These are phyloP conservation scores for Chlamydomonas eustigma DNA, from an alignment of 139 green algal species.

Conservation along the genomic window DNA sequence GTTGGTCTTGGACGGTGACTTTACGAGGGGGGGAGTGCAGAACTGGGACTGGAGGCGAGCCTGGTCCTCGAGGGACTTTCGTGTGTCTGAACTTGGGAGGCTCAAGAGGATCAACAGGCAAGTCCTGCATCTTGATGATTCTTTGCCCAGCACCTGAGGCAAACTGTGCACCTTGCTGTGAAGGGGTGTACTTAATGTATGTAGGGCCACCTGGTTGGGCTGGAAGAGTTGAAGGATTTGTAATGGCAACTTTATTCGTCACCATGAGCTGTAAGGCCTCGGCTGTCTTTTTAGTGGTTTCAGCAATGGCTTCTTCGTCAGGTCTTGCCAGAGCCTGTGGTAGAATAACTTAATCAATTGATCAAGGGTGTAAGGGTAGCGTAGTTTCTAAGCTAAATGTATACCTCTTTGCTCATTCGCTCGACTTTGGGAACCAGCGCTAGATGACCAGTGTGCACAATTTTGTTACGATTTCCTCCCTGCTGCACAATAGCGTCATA, in stretches of 20 bases:
- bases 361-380: too few relatives aligned
- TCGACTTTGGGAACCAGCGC: conserved; percentile 88
- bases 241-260: conserved; percentile 65
- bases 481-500: conserved; percentile 87
- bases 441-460: conserved; percentile 65
- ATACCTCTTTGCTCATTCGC: conserved; percentile 52
- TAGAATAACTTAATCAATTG: too few relatives aligned
- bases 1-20: conserved; percentile 83
- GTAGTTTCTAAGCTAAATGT: too few relatives aligned
- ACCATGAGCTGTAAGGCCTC: conserved; percentile 71
- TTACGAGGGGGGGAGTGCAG: conserved; percentile 92
- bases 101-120: conserved; percentile 93
- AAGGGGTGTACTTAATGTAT: conserved; percentile 87
- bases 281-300: conserved; percentile 62
- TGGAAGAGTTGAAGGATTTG: conserved; percentile 74
- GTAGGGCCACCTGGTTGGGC: conserved; percentile 43
- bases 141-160: conserved; percentile 70
- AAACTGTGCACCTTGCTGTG: conserved; percentile 61
- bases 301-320: conserved; percentile 77
- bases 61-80: conserved; percentile 77
- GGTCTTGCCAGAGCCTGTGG: conserved; percentile 60
- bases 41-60: conserved; percentile 91
- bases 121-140: conserved; percentile 97
- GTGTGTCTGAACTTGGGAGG: conserved; percentile 95
- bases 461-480: conserved; percentile 57